Evolutionary conservation across 257 asterid genomes (phyloP), one percentile per base, ranked within the genome.

Genomic region (Paraleonurus japonicus): DNA sequence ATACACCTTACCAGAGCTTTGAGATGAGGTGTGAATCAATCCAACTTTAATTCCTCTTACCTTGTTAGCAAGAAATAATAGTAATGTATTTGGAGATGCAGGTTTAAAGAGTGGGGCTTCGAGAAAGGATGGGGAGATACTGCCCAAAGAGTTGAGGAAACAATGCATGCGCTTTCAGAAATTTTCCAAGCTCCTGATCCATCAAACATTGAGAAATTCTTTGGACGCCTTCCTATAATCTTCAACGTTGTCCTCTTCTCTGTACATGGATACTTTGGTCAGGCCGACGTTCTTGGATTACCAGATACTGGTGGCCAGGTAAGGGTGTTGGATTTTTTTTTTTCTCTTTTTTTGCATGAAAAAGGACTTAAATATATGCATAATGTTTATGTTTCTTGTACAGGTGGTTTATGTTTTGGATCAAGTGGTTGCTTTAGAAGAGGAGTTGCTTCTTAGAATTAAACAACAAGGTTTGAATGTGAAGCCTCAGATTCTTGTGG

Each of bases 231-330:
- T 75, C 96, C 98, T 7, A 75, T 72, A 48, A 78, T 93, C 61
- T 93, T 89, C 78, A 90, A 89, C 17, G 83, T 93, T 33, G 96
- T 93, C 10, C 80, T 93, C 4, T 89, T 93, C 67, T 90, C 97
- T 24, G 82, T 89, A 10, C 98, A 90, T 24, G 98, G 97, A 61
- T 93, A 89, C 81, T 89, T 93, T 73, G 98, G 98, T 43, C 97
- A 93, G 76, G 79, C 90, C 0, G 86, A 87, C 66, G 98, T 93
- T 51, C 97, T 93, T 66, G 97, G 98, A 68, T 79, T 93, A 81
- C 98, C 98, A 7, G 98, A 93, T 82, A 93, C 97, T 3, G 97
- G 98, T 57, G 98, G 97, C 10, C 98, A 93, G 96, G 98, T 92
- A 64, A 10, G 22, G n/a, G n/a, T n/a, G n/a, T n/a, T n/a, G n/a